Base-by-base conservation (phyloP, 2,329 filamentous ascomycete species). In the Pseudohalonectria lignicola region DNA sequence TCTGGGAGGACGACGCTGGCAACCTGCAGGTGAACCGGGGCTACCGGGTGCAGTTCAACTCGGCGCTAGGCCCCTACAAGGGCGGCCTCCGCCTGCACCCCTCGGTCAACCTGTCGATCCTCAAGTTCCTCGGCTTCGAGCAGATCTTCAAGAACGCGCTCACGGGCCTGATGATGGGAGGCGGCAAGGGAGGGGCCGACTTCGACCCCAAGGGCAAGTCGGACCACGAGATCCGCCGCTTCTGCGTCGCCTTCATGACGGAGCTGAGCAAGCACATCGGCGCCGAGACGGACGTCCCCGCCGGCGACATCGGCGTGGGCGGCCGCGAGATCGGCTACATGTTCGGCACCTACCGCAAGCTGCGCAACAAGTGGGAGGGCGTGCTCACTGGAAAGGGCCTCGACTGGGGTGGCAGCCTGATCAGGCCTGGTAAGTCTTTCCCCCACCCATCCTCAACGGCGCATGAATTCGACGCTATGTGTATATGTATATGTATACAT, bases 91-190 rank as follows among this genome's bases (percentile, higher is more conserved):
- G 92, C 52, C 86, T 98, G 65, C 92, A 98, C 64, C 92, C 90
- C 45, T 79, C 81, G 10, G 86, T 92, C 63, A 92, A 82, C 64
- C 61, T 82, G 55, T 79, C 74, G 45, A 77, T 82, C 55, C 77
- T 98, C 54, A 98, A 98, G 73, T 96, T 96, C 70, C 76, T 98
- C 57, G 92, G 90, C 49, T 96, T 96, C 56, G 92, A 98, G 79
- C 92, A 96, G 71, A 93, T 90, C 68, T 96, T 96, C 76, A 96
- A 96, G 78, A 96, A 96, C 85, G 92, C 92, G 50, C 71, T 96
- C 51, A 96, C 92, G 45, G 92, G 92, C 57, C 79, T 93, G 56
- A 86, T 77, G 69, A 95, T 98, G 79, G 92, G 92, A 49, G 92
- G 92, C 68, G 92, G 84, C 57, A 96, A 96, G 73, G 92, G 92